A percentile compares a stretch with the other conserved stretches of the same genome.
These are phyloP conservation scores for Aquilaria agallochum DNA, from an alignment of 441 rosid genomes.

Conservation along the genomic window DNA sequence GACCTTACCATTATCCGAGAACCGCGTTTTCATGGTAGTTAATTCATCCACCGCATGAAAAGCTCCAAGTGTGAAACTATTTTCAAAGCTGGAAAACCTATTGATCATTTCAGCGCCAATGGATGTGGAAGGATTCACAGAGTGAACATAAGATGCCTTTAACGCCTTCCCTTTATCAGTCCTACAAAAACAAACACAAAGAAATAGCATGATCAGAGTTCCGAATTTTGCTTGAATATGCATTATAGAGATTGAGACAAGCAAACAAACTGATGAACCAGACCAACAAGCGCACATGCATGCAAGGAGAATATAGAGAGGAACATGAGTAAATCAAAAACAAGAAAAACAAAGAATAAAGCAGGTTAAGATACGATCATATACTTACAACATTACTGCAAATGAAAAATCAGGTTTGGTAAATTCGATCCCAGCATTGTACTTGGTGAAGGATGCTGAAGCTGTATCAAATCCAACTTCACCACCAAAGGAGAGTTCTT, in stretches of 20 bases:
- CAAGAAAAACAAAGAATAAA: background rate
- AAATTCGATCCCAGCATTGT: conserved; percentile 64
- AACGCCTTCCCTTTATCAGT: conserved; percentile 65
- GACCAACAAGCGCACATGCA: too few relatives aligned
- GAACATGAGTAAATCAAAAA: background rate
- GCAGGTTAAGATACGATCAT: background rate
- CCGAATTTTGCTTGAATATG: background rate
- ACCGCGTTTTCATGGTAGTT: conserved; percentile 52
- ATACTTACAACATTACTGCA: conserved; percentile 63
- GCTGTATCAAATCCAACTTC: conserved; percentile 74
- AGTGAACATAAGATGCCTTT: conserved; percentile 66
- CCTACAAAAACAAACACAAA: conserved; percentile 24
- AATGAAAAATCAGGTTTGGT: conserved; percentile 62
- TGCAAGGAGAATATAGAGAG: background rate
- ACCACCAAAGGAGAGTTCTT: conserved; percentile 59
- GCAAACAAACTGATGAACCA: background rate
- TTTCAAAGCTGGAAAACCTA: conserved; percentile 49
- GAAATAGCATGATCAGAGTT: too few relatives aligned
- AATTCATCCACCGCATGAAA: conserved; percentile 48
- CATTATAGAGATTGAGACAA: background rate
- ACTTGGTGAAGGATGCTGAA: conserved; percentile 60
- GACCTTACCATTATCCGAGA: conserved; percentile 57
- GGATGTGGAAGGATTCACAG: conserved; percentile 44
- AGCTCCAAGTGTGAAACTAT: conserved; percentile 61
- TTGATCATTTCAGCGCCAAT: conserved; percentile 76